phyloP scores from a whole-genome alignment of 345 rosid genomes.

The Ceriops decandra region DNA sequence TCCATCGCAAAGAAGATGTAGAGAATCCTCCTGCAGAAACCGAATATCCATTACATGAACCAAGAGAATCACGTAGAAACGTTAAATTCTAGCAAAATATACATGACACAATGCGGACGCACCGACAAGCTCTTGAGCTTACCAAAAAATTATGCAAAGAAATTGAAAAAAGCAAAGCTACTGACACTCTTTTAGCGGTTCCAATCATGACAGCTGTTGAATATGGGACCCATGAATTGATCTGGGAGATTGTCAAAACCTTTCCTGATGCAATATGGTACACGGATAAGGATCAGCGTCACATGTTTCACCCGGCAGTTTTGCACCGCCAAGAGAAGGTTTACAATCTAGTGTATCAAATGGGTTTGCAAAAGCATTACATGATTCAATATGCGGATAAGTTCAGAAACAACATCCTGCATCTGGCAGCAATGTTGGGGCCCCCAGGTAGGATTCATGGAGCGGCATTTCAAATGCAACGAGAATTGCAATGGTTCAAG shows the following conservation, averaged over 20 bases:
- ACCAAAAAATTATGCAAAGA: background rate
- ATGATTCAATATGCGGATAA: background rate
- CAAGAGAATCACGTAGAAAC: background rate
- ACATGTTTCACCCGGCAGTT: background rate
- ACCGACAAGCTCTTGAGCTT: background rate
- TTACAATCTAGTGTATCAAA: background rate
- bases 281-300: background rate
- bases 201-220: background rate
- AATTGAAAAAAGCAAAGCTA: background rate
- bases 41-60: background rate
- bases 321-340: background rate
- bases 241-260: background rate
- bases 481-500: background rate
- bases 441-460: background rate
- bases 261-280: background rate
- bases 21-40: background rate
- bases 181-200: accelerated
- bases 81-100: background rate
- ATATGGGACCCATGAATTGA: background rate
- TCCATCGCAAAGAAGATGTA: background rate
- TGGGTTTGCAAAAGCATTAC: background rate
- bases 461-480: background rate
- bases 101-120: background rate
- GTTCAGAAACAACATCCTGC: background rate
- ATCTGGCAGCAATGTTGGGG: background rate